Evolutionary conservation across 129 eudicot species (phyloP), one percentile per base, ranked within the genome.

Genomic region (Pseudognaphalium luteoalbum): DNA sequence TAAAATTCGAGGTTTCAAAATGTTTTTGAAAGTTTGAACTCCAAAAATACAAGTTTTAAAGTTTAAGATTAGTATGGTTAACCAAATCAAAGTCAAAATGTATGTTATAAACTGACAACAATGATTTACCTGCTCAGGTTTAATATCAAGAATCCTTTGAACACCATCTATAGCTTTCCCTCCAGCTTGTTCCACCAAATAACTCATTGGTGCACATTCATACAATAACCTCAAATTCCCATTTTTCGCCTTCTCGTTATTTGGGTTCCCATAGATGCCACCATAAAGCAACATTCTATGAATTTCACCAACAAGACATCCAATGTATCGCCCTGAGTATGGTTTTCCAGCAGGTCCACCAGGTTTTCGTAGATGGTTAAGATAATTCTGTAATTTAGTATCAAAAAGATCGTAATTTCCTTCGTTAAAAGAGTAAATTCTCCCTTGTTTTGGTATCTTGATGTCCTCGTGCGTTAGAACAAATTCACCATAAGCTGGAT

Each of bases 191-290:
- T 93, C 98, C 16, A 93, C 83, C 78, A 93, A 73, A 74, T 85
- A 91, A 76, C 98, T 93, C 98, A 93, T 93, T 4, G 97, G 98
- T 71, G 96, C 98, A 78, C 98, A 93, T 81, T 94, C 97, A 73
- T 94, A 94, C 85, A 94, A 78, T 6, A 94, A 88, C 90, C 98
- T 87, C 83, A 94, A 67, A 70, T 94, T 94, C 76, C 97, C 97
- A 79, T 74, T 89, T 82, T 89, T 89, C 56, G 88, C 84, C 29
- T 91, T 88, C 78, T 51, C 82, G 73, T 94, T 90, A 25, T 83
- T 72, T 3, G 98, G 98, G 74, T 91, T 88, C 12, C 98, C 97
- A 61, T 94, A 94, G 20, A 94, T 86, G 20, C 98, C 97, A 4
- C 97, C 97, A 57, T 84, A 88, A 19, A 94, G 66, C 82, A 94